Evolutionary conservation across 2,329 filamentous ascomycete genomes (phyloP), one percentile per base, ranked within the genome.

Genomic region (Alternaria rosae): DNA sequence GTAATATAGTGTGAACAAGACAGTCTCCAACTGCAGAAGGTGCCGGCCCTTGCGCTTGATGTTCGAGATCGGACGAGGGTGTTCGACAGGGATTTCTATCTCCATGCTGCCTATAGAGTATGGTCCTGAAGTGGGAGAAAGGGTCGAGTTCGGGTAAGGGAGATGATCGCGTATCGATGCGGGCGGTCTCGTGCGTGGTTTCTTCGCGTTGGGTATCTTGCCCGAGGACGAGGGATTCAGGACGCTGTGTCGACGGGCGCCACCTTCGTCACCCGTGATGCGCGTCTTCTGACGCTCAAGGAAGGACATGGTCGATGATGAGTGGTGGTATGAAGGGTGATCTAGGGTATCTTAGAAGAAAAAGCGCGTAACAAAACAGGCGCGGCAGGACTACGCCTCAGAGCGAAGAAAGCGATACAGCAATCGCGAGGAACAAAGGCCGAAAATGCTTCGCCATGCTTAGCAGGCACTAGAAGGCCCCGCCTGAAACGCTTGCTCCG

Each of bases 1-100:
- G 72, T 91, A 91, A 75, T 88, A 91, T n/a, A 91, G 76, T 0
- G 85, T 86, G 76, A 91, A 86, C 5, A 91, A 81, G 9, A 90
- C 86, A 0, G 88, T 90, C 62, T 88, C 82, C 13, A 87, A 76
- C 55, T 85, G 79, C 13, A 88, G 74, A 8, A 86, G 63, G 64
- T 84, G 82, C 56, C 78, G 76, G 54, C 82, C 77, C 25, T 84
- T 65, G 38, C 85, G 78, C 32, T 78, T 85, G 57, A 87, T 86
- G 56, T 85, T 70, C 1, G 84, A 85, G 66, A 87, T 84, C 0
- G 79, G 71, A 35, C 81, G 76, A 1, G 85, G 84, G 17, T 82
- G 69, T 35, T 80, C 70, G 9, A 77, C 85, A 0, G 85, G 84
- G 0, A 87, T 79, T 73, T 87, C 85, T 41, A 87, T 82, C 57